A percentile compares a stretch with the other conserved stretches of the same genome.
Conservation (phyloP, 2,329 filamentous ascomycete species). For the Alternaria tenuissima region DNA sequence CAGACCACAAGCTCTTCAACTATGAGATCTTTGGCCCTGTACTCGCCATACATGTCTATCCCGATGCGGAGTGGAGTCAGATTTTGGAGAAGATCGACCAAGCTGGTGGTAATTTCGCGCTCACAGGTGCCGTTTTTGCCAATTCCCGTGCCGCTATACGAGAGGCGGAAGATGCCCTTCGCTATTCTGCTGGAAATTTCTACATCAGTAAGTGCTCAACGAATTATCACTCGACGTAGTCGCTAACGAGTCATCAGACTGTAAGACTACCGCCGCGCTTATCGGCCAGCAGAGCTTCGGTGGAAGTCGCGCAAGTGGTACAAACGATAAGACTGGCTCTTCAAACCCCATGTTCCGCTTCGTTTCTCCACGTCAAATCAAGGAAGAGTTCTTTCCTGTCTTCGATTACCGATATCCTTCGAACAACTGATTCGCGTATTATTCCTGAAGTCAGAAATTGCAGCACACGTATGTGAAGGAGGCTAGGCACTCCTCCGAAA, state of each 20-base stretch:
- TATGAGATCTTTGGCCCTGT: slow-evolving; percentile 84
- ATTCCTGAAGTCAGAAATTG: no score
- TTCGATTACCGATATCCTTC: slow-evolving; percentile 60
- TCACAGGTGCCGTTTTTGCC: slow-evolving; percentile 79
- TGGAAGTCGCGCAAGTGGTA: slow-evolving; percentile 61
- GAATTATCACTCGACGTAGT: neutral
- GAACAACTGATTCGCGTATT: no score
- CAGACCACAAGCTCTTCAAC: slow-evolving; percentile 74
- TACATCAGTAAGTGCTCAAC: slow-evolving; percentile 67
- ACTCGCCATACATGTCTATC: slow-evolving; percentile 77
- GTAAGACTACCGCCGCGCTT: slow-evolving; percentile 46
- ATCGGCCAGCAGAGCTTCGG: slow-evolving; percentile 60
- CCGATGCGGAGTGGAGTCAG: slow-evolving; percentile 64
- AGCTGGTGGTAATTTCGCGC: slow-evolving; percentile 74
- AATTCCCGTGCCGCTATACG: slow-evolving; percentile 70
- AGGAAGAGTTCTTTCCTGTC: slow-evolving; percentile 61
- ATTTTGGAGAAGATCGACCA: slow-evolving; percentile 67
- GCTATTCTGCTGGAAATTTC: slow-evolving; percentile 80
- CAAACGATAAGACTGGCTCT: slow-evolving; percentile 64
- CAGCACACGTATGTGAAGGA: no score
- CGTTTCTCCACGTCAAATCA: slow-evolving; percentile 62
- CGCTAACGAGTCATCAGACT: slow-evolving; percentile 21
- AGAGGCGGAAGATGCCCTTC: slow-evolving; percentile 72
- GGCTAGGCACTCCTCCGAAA: no score
- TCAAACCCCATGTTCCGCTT: slow-evolving; percentile 61